These are phyloP conservation scores for Pouteria campechiana DNA, from an alignment of 179 eudicot species.

Conservation along the genomic window DNA sequence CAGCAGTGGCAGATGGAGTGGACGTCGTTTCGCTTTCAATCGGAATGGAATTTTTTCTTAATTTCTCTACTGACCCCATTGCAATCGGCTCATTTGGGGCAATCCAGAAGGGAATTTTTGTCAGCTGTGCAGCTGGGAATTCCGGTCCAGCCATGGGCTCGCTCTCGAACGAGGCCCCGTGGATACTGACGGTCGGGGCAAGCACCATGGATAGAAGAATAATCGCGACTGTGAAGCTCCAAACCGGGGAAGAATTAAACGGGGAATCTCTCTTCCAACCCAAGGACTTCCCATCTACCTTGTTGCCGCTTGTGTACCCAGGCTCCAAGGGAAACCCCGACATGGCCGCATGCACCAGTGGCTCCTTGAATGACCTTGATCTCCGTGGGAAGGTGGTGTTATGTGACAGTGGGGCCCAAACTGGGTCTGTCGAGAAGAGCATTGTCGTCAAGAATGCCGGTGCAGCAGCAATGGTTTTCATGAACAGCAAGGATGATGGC, in stretches of 20 bases:
- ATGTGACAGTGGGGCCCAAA: slow-evolving; percentile 8
- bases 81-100: slow-evolving; percentile 8
- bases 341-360: background rate
- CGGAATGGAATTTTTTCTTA: background rate
- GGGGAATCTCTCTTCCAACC: slow-evolving; percentile 10
- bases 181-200: slow-evolving; percentile 17
- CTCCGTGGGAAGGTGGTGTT: slow-evolving; percentile 7
- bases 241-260: slow-evolving; percentile 2
- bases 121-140: slow-evolving; percentile 12
- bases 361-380: slow-evolving; percentile 2
- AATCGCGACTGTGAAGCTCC: slow-evolving; percentile 1
- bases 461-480: slow-evolving; percentile 12
- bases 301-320: slow-evolving; percentile 7
- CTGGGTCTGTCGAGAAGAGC: slow-evolving; percentile 1
- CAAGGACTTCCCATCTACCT: slow-evolving; percentile 1
- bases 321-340: background rate
- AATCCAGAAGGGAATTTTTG: slow-evolving; percentile 7
- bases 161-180: slow-evolving; percentile 10
- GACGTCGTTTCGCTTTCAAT: too few species aligned
- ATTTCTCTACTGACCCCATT: slow-evolving; percentile 2
- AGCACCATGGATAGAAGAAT: slow-evolving; percentile 14
- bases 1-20: too few species aligned
- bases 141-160: background rate
- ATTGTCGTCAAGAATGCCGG: slow-evolving; percentile 7
- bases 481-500: background rate